phyloP scores from a whole-genome alignment of 345 rosid genomes.

The Gossypium longicalyx region DNA sequence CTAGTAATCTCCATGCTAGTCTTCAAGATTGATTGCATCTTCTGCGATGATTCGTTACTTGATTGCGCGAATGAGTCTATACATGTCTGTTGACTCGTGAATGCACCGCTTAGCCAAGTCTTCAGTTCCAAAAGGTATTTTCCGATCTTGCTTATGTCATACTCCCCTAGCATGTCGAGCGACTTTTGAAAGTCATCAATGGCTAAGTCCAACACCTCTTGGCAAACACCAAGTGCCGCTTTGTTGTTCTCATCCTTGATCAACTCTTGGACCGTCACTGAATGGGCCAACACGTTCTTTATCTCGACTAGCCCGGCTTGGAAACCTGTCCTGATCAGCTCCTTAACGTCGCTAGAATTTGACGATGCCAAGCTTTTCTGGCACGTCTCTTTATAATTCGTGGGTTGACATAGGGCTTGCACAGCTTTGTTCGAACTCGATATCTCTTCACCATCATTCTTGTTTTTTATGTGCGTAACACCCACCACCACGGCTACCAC shows the following conservation, averaged over 20 bases:
- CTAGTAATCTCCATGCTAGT: constrained; percentile 24
- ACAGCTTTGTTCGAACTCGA: constrained; percentile 13
- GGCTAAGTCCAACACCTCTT: neutral
- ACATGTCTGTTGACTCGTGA: neutral
- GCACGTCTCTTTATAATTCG: constrained; percentile 55
- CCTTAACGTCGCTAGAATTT: constrained; percentile 21
- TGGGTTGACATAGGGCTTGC: constrained; percentile 52
- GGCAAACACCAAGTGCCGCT: neutral
- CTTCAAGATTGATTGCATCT: neutral
- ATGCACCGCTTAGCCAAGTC: neutral
- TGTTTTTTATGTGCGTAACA: neutral
- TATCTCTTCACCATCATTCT: neutral
- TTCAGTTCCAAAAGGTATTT: neutral
- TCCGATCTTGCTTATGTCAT: neutral
- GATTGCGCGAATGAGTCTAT: neutral
- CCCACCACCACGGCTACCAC: constrained; percentile 52
- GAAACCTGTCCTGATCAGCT: constrained; percentile 52
- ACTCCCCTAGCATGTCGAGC: neutral
- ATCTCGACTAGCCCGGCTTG: constrained; percentile 31
- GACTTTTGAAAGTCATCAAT: neutral
- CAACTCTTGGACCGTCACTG: neutral
- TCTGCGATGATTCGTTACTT: neutral
- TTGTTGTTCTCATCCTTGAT: neutral
- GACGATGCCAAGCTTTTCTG: constrained; percentile 18
- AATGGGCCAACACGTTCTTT: neutral